Evolutionary conservation across 192 early-diverging fungal species (phyloP), one percentile per base, ranked within the genome.

Genomic region (Coemansia sp.): DNA sequence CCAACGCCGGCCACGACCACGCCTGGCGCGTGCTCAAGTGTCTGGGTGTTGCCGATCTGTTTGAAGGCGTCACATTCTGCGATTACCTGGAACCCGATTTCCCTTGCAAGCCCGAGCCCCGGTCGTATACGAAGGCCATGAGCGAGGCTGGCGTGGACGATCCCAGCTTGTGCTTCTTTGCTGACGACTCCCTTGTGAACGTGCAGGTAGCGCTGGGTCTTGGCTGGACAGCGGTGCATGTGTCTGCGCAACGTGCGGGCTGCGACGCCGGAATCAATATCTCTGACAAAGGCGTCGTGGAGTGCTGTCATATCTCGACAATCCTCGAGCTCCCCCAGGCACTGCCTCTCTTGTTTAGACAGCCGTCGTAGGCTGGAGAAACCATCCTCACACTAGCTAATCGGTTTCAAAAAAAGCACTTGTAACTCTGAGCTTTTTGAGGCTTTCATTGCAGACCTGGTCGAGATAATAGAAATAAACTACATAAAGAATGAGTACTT

Each of bases 41-140:
- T 20, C 67, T 94, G 38, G 86, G 80, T 0, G 72, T 94, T 45
- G 85, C 85, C 4, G 89, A 91, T 63, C 78, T 89, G 69, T 92
- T 94, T 75, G 90, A 90, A 40, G 90, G 90, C 13, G 68, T 92
- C 50, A 92, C 90, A 4, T 92, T 82, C 64, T 91, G 90, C 62
- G 86, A 94, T 65, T 94, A 94, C 74, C 39, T 58, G 9, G 83
- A 86, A 32, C 86, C 85, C 0, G 62, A 90, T 65, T 92, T 94
- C 70, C 70, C 78, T 8, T 94, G 91, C 74, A 94, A 94, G 63
- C 92, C 92, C 16, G 86, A 85, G 48, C 58, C 44, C 41, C 49
- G 49, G 16, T 79, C 84, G 7, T 90, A 86, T 66, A 69, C 79
- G 25, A 78, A 78, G 43, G 92, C 88, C 7, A 91, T 94, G 90